Base-by-base conservation (phyloP, 2,329 filamentous ascomycete species). In the Ophiosphaerella narmari region DNA sequence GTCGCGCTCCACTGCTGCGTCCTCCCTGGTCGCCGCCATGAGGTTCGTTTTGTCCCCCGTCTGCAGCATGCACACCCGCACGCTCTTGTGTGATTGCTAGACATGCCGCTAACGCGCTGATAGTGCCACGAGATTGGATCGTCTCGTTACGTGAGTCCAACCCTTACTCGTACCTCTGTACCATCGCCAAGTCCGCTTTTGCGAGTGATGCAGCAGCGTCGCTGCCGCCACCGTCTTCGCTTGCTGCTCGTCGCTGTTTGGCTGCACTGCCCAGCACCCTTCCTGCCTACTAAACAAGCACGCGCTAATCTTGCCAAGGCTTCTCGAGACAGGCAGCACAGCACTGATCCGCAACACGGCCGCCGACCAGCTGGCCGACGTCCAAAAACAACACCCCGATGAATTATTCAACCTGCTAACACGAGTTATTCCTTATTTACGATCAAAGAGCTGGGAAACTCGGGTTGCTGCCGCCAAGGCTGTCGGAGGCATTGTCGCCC, bases 321-420 rank as follows among this genome's bases (percentile, higher is more conserved):
- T 99, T 72, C 86, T 99, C 65, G 94, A 99, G 82, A 97, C 94
- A 50, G 94, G 94, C 65, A 97, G 93, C 77, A 99, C 94, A 53
- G 88, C 89, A 71, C 82, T 99, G 61, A 97, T 99, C 71, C 88
- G 95, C 62, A 96, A 97, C 70, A 99, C 94, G 56, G 95, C 94
- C 55, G 94, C 96, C 55, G 91, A 95, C 70, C 94, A 99, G 77
- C 83, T 99, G 57, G 94, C 92, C 55, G 94, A 99, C 76, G 94
- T 96, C 74, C 95, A 99, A 76, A 97, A 97, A 72, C 90, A 94
- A 73, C 94, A 97, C 66, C 94, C 94, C 0, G 93, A 99, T 76
- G 95, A 99, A 74, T 80, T 99, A 1, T 97, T 97, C 77, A 97
- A 97, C 70, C 82, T 99, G 6, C 82, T 99, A 11, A 93, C 91